Evolutionary conservation across 768 basidiomycete species (phyloP).

Genomic region (Rhizopogon rudus): DNA sequence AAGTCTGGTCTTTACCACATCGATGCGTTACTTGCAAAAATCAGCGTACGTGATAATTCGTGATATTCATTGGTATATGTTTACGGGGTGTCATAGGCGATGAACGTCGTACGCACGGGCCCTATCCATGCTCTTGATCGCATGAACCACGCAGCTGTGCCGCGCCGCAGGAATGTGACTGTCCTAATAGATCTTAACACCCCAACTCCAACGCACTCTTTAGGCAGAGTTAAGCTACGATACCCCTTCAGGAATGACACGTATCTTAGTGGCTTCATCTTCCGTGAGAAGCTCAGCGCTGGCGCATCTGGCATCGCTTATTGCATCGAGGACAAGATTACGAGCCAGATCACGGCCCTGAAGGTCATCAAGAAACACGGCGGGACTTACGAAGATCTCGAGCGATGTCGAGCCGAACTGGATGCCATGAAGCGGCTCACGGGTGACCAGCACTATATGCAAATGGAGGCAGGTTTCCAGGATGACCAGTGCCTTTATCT

Average conservation of each 20-base stretch:
- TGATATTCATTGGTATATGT: neutral
- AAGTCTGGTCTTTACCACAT: neutral
- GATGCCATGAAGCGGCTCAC: constrained; percentile 2
- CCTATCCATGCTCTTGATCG: neutral
- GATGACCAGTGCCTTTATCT: constrained; percentile 8
- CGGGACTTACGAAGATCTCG: neutral
- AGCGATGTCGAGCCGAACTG: neutral
- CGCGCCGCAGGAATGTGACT: neutral
- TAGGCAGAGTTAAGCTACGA: neutral
- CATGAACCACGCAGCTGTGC: neutral
- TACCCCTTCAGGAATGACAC: neutral
- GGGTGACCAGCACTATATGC: constrained; percentile 5
- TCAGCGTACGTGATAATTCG: neutral
- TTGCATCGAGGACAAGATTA: constrained; percentile 3
- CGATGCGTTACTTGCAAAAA: neutral
- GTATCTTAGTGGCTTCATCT: neutral
- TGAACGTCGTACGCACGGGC: neutral
- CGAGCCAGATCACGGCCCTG: constrained; percentile 1
- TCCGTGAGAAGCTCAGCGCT: neutral
- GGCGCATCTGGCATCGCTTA: constrained; percentile 5
- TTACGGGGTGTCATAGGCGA: neutral
- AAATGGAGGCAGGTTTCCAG: constrained; percentile 9
- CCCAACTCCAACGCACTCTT: neutral
- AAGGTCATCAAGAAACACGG: constrained; percentile 7
- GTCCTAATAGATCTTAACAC: neutral